phyloP scores from a whole-genome alignment of 176 grass and related monocot species.

The Triticum aestivum region IWGSC_CS_RefSeq_v2.1 NC_057813.1:529683317-529683816 shows the following conservation, averaged over 20 bases:
- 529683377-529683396: slow-evolving; percentile 11
- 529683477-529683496: slow-evolving; percentile 6
- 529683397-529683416: background rate
- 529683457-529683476: background rate
- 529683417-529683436: background rate
- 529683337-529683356: background rate
- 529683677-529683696: slow-evolving; percentile 1
- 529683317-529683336: slow-evolving; percentile 4
- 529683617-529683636: slow-evolving; percentile 83
- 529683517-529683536: background rate
- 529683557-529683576: slow-evolving; percentile 82
- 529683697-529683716: background rate
- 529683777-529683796: background rate
- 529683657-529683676: background rate
- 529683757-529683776: background rate
- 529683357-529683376: slow-evolving; percentile 7
- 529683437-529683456: background rate
- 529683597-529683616: slow-evolving; percentile 61
- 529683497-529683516: background rate
- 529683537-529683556: slow-evolving; percentile 54
- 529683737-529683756: background rate
- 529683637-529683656: slow-evolving; percentile 54
- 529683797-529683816: background rate
- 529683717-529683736: background rate
- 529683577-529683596: slow-evolving; percentile 80